A percentile compares a stretch with the other conserved stretches of the same genome.
Evolutionary conservation across 805 yeast species (phyloP).

Genomic region (Cyberlindnera nakhonratchasimensis): DNA sequence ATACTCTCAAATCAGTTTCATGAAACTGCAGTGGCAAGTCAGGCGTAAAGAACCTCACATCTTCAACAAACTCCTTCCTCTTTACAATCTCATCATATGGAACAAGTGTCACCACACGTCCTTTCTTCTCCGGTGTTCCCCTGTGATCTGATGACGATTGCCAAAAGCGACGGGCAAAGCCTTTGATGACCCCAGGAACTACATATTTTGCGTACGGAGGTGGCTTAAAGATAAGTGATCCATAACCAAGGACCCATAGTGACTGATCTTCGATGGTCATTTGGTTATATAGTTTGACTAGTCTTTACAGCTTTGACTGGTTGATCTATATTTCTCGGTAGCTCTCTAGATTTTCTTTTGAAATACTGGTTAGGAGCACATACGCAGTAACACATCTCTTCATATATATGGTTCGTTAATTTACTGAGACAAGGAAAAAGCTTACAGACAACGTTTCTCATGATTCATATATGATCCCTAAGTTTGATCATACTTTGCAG

Average conservation of each 20-base stretch:
- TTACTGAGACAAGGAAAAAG: no score
- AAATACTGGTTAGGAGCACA: no score
- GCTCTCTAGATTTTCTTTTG: no score
- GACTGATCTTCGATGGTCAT: constrained; percentile 30
- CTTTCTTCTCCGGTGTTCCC: constrained; percentile 84
- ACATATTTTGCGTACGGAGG: constrained; percentile 66
- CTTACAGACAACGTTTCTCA: not conserved
- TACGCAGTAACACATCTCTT: not conserved
- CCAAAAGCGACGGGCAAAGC: constrained; percentile 85
- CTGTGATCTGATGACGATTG: constrained; percentile 87
- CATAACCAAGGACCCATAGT: constrained; percentile 86
- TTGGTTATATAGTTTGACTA: no score
- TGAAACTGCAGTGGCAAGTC: constrained; percentile 27
- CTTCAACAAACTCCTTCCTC: constrained; percentile 39
- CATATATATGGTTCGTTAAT: not conserved
- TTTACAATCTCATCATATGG: constrained; percentile 51
- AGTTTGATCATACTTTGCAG: not conserved
- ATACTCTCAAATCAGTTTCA: constrained; percentile 48
- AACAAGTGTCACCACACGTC: constrained; percentile 82
- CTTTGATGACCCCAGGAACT: constrained; percentile 70
- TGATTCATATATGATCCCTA: not conserved
- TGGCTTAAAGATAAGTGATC: constrained; percentile 85
- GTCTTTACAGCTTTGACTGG: no score
- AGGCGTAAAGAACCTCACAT: constrained; percentile 33
- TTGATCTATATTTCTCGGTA: no score